A percentile compares a stretch with the other conserved stretches of the same genome.
Evolutionary conservation across 306 rosid species (phyloP).

Genomic region (Morella rubra): DNA sequence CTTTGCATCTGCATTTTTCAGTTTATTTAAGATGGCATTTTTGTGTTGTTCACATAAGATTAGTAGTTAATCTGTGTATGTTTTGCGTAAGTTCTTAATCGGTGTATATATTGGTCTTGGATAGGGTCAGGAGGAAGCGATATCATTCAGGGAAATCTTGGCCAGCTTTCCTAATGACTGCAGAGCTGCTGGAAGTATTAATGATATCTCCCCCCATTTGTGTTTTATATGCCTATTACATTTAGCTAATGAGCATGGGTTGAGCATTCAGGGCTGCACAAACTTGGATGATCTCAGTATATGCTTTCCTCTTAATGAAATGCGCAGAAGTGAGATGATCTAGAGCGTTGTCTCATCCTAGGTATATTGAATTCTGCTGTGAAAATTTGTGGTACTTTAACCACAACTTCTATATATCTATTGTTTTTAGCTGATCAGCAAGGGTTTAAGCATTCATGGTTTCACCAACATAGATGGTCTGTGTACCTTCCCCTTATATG

Average conservation of each 20-base stretch:
- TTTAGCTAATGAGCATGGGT: conserved; percentile 89
- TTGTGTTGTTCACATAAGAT: not conserved
- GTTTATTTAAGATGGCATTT: not conserved
- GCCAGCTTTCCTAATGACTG: conserved; percentile 69
- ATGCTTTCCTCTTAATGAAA: conserved; percentile 36
- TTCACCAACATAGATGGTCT: not conserved
- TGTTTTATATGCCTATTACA: conserved; percentile 94
- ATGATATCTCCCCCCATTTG: conserved; percentile 86
- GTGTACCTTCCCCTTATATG: not conserved
- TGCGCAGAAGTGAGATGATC: conserved; percentile 26
- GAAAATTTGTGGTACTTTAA: not conserved
- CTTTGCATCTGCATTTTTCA: not conserved
- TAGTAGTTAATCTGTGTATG: not conserved
- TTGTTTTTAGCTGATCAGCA: not conserved
- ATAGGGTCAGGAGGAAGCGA: conserved; percentile 49
- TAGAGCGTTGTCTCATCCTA: conserved; percentile 24
- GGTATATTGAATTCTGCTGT: not conserved
- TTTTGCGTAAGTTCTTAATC: conserved; percentile 20
- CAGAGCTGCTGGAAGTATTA: conserved; percentile 61
- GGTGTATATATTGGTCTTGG: conserved; percentile 8
- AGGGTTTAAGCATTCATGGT: not conserved
- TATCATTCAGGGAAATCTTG: conserved; percentile 67
- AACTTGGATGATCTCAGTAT: conserved; percentile 72
- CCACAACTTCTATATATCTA: not conserved
- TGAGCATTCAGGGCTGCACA: conserved; percentile 58